Evolutionary conservation across 208 protist genomes (phyloP), one percentile per base, ranked within the genome.

Genomic region (Novymonas esmeraldas): DNA sequence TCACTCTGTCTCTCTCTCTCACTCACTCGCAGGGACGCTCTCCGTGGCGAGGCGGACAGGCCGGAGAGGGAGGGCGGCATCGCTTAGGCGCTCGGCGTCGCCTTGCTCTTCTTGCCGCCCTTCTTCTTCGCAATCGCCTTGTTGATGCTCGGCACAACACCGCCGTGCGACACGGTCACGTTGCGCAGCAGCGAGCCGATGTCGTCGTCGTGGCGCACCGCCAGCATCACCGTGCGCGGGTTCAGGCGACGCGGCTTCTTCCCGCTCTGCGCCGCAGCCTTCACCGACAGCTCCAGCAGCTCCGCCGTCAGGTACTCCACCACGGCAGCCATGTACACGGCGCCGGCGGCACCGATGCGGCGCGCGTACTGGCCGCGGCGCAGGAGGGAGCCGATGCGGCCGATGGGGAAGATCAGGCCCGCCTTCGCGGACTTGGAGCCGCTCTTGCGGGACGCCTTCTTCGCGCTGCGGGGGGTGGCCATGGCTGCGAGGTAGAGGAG

Each of bases 361-460:
- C 93, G 74, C 38, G 97, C 96, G 85, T 99, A 99, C 80, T 95
- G 82, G 58, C 98, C 98, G 54, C 98, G 81, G 76, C 94, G 88
- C 55, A 99, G 84, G 69, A 97, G 82, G 58, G 95, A 88, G 81
- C 98, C 97, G 41, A 99, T 86, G 84, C 98, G 95, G 74, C 98
- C 98, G 26, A 99, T 98, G 48, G 98, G 98, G 91, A 99, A 99
- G 85, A 98, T 96, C 41, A 99, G 96, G 39, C 97, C 98, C 16
- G 98, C 98, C 85, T 95, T 96, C 38, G 81, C 84, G 64, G 98
- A 99, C 71, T 94, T 90, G 42, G 93, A 89, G 41, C 73, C 62
- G 57, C 67, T 59, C 88, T 97, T 89, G 76, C 76, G 81, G 61
- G 81, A 73, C 41, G 83, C 78, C 87, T 93, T 90, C 83, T 93